Evolutionary conservation across 305 asterid species (phyloP).

Genomic region (Fraxinus platypoda): DNA sequence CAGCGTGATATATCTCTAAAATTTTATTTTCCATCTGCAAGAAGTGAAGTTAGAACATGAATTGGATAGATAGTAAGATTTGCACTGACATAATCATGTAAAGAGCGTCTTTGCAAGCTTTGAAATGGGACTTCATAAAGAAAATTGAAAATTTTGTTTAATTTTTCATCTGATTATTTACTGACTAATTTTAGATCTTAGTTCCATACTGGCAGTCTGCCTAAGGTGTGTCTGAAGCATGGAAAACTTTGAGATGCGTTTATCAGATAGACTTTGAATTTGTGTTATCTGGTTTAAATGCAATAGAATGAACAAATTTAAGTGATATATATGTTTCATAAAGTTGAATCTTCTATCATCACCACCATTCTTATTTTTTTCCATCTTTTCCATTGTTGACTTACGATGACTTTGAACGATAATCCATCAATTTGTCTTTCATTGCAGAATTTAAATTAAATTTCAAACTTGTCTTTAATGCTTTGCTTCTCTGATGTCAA

Average conservation of each 20-base stretch:
- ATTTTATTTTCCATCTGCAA: neutral
- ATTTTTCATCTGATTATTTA: neutral
- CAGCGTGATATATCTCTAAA: neutral
- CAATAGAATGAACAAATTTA: neutral
- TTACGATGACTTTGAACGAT: neutral
- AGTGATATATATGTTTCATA: neutral
- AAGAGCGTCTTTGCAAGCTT: neutral
- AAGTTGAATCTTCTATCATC: neutral
- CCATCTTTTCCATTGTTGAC: neutral
- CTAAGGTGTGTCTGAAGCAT: neutral
- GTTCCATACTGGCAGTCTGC: neutral
- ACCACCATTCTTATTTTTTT: neutral
- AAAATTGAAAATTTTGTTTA: neutral
- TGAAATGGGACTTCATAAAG: neutral
- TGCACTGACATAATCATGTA: neutral
- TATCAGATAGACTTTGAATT: neutral
- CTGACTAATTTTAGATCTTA: neutral
- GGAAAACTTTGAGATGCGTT: neutral
- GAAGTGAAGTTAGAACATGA: neutral
- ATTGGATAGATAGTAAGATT: neutral
- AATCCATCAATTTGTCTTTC: neutral
- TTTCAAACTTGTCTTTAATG: neutral
- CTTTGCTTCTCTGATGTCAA: neutral
- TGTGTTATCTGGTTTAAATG: neutral
- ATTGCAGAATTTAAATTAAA: neutral